Percentiles rank a stretch among this genome's conserved stretches.
These are phyloP conservation scores for Graphilbum fragrans DNA, from an alignment of 2,329 filamentous ascomycete genomes.

Conservation along the genomic window DNA sequence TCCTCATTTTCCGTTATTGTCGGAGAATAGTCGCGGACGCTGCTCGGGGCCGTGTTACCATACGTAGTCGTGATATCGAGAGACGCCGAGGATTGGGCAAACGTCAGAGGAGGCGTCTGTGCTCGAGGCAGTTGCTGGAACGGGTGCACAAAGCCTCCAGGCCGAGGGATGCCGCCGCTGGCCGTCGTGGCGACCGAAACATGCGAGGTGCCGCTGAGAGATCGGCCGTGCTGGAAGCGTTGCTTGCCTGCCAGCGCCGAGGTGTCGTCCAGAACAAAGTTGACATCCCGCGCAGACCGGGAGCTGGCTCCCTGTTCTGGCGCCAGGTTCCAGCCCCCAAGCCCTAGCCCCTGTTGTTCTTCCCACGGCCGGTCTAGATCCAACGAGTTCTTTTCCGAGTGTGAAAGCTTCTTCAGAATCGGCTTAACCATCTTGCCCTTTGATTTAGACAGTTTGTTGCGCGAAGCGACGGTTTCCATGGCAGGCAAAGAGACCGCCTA, in stretches of 20 bases:
- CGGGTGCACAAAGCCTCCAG: constrained; percentile 46
- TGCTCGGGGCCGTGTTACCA: constrained; percentile 21
- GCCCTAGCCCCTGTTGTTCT: constrained; percentile 32
- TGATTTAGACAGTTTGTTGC: constrained; percentile 28
- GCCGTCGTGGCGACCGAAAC: constrained; percentile 41
- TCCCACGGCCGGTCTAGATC: constrained; percentile 50
- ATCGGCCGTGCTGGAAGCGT: constrained; percentile 43
- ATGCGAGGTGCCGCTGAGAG: constrained; percentile 46
- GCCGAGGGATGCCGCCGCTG: constrained; percentile 36
- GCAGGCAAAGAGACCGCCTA: no score
- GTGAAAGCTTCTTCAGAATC: constrained; percentile 46
- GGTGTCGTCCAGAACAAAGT: constrained; percentile 24
- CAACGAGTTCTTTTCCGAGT: constrained; percentile 50
- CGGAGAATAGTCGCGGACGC: constrained; percentile 38
- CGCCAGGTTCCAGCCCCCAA: constrained; percentile 20
- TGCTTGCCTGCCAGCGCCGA: constrained; percentile 7
- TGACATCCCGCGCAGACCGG: constrained; percentile 27
- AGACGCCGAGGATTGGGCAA: constrained; percentile 42
- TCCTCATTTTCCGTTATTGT: constrained; percentile 43
- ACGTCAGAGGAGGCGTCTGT: constrained; percentile 46
- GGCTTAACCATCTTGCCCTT: constrained; percentile 43
- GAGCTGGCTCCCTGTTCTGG: constrained; percentile 14
- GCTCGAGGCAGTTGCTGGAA: constrained; percentile 53
- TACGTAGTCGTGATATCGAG: constrained; percentile 26
- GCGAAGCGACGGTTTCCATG: background rate